Conservation (phyloP, 208 protist species). For the Phytomonas sp. region DNA sequence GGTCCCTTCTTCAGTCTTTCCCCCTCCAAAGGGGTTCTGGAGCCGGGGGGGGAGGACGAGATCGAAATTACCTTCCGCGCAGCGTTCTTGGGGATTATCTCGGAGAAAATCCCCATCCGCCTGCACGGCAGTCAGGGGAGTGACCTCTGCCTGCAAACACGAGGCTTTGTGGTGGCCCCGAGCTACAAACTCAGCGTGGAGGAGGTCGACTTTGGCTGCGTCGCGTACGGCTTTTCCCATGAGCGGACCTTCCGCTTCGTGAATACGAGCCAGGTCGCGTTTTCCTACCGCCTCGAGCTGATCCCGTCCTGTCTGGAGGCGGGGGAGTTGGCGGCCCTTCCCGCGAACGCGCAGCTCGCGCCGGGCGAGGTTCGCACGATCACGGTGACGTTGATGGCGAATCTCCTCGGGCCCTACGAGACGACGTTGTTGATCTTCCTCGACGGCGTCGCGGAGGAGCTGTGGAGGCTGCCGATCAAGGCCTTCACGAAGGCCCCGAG, state of each 20-base stretch:
- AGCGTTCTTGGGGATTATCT: slow-evolving; percentile 84
- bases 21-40: slow-evolving; percentile 64
- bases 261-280: slow-evolving; percentile 94
- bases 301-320: slow-evolving; percentile 41
- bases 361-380: slow-evolving; percentile 53
- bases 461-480: slow-evolving; percentile 80
- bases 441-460: slow-evolving; percentile 82
- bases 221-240: slow-evolving; percentile 90
- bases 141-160: slow-evolving; percentile 73
- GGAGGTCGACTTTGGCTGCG: slow-evolving; percentile 90
- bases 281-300: slow-evolving; percentile 82
- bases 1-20: slow-evolving; percentile 70
- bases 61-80: slow-evolving; percentile 77
- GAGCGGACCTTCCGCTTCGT: slow-evolving; percentile 52
- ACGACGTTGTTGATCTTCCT: slow-evolving; percentile 89
- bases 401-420: slow-evolving; percentile 70
- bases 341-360: slow-evolving; percentile 54
- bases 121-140: slow-evolving; percentile 65
- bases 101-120: slow-evolving; percentile 84
- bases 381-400: slow-evolving; percentile 72
- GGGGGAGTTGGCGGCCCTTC: slow-evolving; percentile 67
- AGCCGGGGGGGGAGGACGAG: slow-evolving; percentile 44
- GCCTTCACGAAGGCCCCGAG: slow-evolving; percentile 81
- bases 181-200: slow-evolving; percentile 90
- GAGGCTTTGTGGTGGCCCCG: slow-evolving; percentile 88